Base-by-base conservation (phyloP, 1,139 yeast genomes). In the Candida glucosophila region DNA sequence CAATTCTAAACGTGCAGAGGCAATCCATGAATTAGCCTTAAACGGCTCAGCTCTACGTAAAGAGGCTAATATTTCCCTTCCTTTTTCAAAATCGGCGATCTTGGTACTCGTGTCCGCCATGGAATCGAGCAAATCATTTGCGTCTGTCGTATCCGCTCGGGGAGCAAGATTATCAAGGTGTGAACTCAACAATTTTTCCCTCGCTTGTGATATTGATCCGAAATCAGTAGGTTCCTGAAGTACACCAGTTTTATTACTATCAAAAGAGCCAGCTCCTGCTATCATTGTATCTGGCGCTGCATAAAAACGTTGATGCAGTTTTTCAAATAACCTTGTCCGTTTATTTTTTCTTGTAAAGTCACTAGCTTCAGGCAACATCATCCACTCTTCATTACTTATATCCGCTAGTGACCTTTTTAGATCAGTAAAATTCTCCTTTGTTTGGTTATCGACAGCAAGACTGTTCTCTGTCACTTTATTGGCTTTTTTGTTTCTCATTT, bases 331-430 rank as follows among this genome's bases (percentile, higher is more conserved):
- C 26, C 95, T 57, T 26, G 68, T 57, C 29, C 97, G 58, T 41
- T 86, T 85, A 47, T 86, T 85, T 33, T 74, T 59, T 40, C 78
- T 67, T 0, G 98, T 90, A 40, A 82, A 58, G 52, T 90, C 98
- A 2, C 88, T 83, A 1, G 86, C 92, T 35, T 85, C 95, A 0
- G 98, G 97, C 5, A 90, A 47, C 34, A 59, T 64, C 3, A 71
- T 67, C 98, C 98, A 90, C 41, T 88, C 78, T 3, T 73, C 79
- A 12, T 62, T 71, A 2, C 82, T 62, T 1, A 90, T 70, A 0
- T 54, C 37, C 0, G 76, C 58, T 26, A 88, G 52, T 1, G 68
- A 74, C 21, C 77, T 52, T 46, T 86, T 88, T 34, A 80, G 57
- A 40, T 80, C 63, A 2, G 52, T 27, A 31, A 63, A 62, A n/a